phyloP scores from a whole-genome alignment of 257 asterid species.

The Fraxinus anomala region DNA sequence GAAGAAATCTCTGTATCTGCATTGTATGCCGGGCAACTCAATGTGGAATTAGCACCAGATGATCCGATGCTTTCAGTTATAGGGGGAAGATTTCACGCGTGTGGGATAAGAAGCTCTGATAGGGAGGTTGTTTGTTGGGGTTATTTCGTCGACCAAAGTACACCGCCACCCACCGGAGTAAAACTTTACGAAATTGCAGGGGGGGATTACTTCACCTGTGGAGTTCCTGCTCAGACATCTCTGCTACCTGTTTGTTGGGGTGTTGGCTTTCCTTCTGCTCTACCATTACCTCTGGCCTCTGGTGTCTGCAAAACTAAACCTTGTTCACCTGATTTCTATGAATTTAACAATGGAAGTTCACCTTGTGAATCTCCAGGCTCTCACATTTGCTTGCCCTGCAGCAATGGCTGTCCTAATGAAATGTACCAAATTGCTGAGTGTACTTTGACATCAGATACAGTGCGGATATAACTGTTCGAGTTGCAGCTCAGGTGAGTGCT shows the following conservation, averaged over 20 bases:
- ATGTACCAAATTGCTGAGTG: constrained; percentile 63
- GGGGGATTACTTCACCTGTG: constrained; percentile 89
- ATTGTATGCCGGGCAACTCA: constrained; percentile 44
- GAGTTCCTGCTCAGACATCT: constrained; percentile 64
- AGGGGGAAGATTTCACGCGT: constrained; percentile 81
- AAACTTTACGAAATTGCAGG: constrained; percentile 77
- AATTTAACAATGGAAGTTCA: constrained; percentile 48
- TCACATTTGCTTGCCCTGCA: constrained; percentile 76
- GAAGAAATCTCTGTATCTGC: constrained; percentile 43
- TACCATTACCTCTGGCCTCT: constrained; percentile 72
- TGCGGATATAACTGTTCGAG: constrained; percentile 71
- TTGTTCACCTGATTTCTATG: constrained; percentile 59
- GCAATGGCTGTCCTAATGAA: constrained; percentile 65
- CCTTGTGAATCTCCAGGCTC: constrained; percentile 65
- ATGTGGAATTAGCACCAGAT: constrained; percentile 51
- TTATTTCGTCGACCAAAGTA: constrained; percentile 55
- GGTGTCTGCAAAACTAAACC: constrained; percentile 57
- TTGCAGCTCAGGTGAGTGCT: constrained; percentile 67
- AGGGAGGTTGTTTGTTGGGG: constrained; percentile 88
- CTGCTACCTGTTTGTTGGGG: constrained; percentile 90
- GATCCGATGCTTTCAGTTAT: constrained; percentile 71
- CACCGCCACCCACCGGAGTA: constrained; percentile 70
- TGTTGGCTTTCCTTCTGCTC: constrained; percentile 61
- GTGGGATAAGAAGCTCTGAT: constrained; percentile 73
- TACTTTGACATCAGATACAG: constrained; percentile 44